Conservation (phyloP, 2,329 filamentous ascomycete species). For the Colletotrichum phormii region DNA sequence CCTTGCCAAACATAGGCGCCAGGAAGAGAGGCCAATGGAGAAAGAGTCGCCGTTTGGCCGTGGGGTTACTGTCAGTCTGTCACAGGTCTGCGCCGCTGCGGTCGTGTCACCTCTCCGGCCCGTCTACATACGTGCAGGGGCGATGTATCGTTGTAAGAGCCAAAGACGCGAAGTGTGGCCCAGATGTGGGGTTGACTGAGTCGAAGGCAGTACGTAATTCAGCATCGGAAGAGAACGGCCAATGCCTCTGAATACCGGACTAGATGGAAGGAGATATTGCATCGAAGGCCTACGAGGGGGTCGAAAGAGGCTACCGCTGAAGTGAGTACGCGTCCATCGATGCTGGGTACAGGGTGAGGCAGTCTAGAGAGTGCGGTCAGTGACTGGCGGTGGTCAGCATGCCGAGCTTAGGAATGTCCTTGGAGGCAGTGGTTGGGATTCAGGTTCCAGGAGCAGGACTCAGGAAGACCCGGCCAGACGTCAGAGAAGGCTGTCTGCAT, state of each 20-base stretch:
- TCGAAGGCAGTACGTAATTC: conserved; percentile 20
- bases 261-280: not conserved
- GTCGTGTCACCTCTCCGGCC: conserved; percentile 6
- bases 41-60: not conserved
- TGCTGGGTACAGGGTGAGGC: not conserved
- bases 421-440: not conserved
- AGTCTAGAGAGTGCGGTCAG: conserved; percentile 2
- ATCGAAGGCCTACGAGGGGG: not conserved
- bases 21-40: not conserved
- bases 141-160: not conserved
- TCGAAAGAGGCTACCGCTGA: not conserved
- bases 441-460: not conserved
- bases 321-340: not conserved
- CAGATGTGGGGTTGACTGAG: conserved; percentile 27
- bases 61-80: not conserved
- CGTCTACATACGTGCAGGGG: not conserved
- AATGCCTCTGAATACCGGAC: not conserved
- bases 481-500: too few relatives aligned
- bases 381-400: not conserved
- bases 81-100: not conserved
- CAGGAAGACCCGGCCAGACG: too few relatives aligned
- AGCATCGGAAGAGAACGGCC: not conserved
- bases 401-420: not conserved
- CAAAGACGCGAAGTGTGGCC: conserved; percentile 5
- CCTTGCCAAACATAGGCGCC: not conserved